phyloP scores from a whole-genome alignment of 73 alveolate species.

The Effrenium voratum region DNA sequence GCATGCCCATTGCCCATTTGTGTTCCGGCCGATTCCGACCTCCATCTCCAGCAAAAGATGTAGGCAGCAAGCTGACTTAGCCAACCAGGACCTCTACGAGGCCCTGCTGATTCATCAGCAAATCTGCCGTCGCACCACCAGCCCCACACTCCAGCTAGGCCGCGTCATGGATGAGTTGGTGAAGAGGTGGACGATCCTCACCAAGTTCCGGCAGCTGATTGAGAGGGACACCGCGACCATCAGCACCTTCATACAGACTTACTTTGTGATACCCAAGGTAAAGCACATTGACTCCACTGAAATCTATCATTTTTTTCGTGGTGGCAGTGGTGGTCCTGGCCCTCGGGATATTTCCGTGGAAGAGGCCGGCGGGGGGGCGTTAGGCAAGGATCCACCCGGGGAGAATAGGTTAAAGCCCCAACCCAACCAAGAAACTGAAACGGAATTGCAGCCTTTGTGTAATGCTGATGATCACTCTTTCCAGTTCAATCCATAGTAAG shows the following conservation, averaged over 20 bases:
- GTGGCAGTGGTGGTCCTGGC: conserved; percentile 88
- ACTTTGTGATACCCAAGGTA: conserved; percentile 67
- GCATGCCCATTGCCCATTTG: too few species aligned
- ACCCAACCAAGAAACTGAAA: too few species aligned
- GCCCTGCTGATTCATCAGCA: conserved; percentile 83
- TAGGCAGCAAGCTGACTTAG: too few species aligned
- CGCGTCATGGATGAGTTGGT: conserved; percentile 89
- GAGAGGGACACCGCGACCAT: conserved; percentile 80
- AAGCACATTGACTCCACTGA: conserved; percentile 59
- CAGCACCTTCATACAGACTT: conserved; percentile 80
- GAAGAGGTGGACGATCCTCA: conserved; percentile 68
- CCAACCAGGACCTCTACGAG: conserved; percentile 57
- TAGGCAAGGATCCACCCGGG: too few species aligned
- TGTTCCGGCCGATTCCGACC: too few species aligned
- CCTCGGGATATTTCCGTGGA: conserved; percentile 34
- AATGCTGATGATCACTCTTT: too few species aligned
- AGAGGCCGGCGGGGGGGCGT: too few species aligned
- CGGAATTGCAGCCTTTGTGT: too few species aligned
- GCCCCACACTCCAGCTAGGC: conserved; percentile 59
- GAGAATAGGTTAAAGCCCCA: too few species aligned
- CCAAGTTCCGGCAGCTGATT: conserved; percentile 65
- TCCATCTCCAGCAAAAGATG: too few species aligned
- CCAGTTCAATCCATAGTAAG: too few species aligned
- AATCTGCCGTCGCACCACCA: conserved; percentile 58
- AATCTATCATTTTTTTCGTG: conserved; percentile 82